Base-by-base conservation (phyloP, 805 yeast genomes). In the Candida awuae region DNA sequence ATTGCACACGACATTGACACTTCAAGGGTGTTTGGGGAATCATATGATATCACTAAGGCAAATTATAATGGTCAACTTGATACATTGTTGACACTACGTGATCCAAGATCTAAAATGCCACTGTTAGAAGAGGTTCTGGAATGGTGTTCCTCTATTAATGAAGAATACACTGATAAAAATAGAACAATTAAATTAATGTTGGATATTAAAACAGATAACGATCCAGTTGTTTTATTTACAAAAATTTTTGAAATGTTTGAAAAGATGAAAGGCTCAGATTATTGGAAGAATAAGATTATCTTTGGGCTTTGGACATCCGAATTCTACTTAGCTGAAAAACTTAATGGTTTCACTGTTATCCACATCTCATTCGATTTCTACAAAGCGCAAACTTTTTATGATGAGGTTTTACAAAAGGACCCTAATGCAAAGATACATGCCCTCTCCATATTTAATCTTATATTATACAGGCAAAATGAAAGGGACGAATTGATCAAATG, bases 111-210 rank as follows among this genome's bases (percentile, higher is more conserved):
- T 14, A 46, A 53, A 7, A 49, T 63, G 44, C 62, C 65, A 1
- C 46, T 60, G 5, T 51, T 65, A 6, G 39, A 40, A 6, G 55
- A 58, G n/a, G 44, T 54, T 0, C 43, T 65, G 7, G 31, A 42
- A 7, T 65, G 68, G 68, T 44, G 55, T 34, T 66, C 25, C 54
- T 9, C 35, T 10, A 19, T 36, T 15, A 37, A 33, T 17, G 68
- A 69, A 51, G 70, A 48, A 61, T 63, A 54, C 64, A 58, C 49
- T 63, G 66, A 35, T 50, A 56, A 45, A 54, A 58, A 35, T 62
- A 67, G 37, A 12, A 23, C 29, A 51, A 64, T 53, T 62, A 67
- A 59, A 66, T 62, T 50, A 65, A 60, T 62, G 65, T 44, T 62
- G 29, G 67, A 62, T 43, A 53, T 62, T 22, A 62, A 62, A 42